Evolutionary conservation across 2,329 filamentous ascomycete species (phyloP).

Genomic region (Beauveria pseudobassiana): DNA sequence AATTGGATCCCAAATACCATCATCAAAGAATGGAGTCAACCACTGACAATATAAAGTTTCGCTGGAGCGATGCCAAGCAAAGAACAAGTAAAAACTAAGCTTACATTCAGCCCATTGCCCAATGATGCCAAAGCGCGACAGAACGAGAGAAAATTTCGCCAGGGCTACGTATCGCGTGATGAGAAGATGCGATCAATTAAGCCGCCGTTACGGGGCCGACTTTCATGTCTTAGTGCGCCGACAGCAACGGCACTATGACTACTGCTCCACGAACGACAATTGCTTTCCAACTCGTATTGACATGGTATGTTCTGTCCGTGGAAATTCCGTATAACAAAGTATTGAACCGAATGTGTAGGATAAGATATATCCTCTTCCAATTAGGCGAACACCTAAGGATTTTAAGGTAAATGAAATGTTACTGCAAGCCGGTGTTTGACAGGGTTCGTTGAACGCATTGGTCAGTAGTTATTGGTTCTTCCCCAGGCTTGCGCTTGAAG

Average conservation of each 20-base stretch:
- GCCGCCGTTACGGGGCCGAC: not conserved
- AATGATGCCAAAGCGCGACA: not conserved
- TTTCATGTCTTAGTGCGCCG: not conserved
- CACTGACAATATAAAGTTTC: not conserved
- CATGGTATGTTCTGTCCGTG: not conserved
- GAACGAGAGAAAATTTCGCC: not conserved
- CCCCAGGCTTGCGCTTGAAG: not conserved
- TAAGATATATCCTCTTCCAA: not conserved
- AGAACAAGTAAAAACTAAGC: not conserved
- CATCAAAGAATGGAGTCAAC: no score
- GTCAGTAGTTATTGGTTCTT: not conserved
- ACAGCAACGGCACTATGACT: not conserved
- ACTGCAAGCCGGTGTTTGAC: not conserved
- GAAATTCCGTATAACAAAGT: not conserved
- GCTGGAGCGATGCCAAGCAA: not conserved
- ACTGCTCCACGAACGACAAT: not conserved
- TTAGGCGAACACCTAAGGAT: not conserved
- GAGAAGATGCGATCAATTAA: not conserved
- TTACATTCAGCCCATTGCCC: not conserved
- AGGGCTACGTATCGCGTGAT: not conserved
- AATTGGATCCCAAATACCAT: no score
- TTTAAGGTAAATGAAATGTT: not conserved
- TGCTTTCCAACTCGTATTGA: not conserved
- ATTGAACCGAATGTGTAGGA: not conserved
- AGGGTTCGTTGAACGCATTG: not conserved